Conservation (phyloP, 345 rosid genomes). For the Eucalyptus regnans region DNA sequence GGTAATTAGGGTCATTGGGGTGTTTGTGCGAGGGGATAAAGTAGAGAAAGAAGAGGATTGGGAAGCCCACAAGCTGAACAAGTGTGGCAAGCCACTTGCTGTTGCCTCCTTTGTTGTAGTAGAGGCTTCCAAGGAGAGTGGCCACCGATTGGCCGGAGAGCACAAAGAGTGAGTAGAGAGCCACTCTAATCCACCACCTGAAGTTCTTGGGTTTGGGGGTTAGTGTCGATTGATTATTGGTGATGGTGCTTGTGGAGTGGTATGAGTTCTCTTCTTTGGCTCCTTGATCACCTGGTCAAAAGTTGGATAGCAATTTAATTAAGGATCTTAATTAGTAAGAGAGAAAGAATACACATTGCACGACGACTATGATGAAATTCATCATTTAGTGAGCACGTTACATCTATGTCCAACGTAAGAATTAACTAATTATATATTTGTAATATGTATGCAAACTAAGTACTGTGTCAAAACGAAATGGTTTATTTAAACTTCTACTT, state of each 20-base stretch:
- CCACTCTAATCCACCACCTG: not conserved
- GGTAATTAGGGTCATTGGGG: not conserved
- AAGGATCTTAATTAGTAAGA: not conserved
- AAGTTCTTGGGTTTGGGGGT: not conserved
- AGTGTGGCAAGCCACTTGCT: conserved; percentile 31
- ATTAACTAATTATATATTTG: not conserved
- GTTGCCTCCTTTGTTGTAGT: conserved; percentile 28
- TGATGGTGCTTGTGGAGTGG: not conserved
- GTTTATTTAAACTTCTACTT: not conserved
- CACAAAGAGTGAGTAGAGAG: not conserved
- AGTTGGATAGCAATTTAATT: not conserved
- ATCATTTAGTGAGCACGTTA: not conserved
- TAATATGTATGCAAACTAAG: not conserved
- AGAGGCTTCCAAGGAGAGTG: conserved; percentile 20
- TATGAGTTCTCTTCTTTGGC: not conserved
- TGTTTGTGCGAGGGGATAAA: not conserved
- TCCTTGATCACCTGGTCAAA: not conserved
- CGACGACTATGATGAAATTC: not conserved
- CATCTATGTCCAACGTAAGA: not conserved
- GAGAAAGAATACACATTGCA: not conserved
- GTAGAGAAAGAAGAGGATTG: conserved; percentile 22
- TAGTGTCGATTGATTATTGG: not conserved
- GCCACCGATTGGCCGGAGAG: conserved; percentile 23
- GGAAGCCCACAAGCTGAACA: conserved; percentile 23
- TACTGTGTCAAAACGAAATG: not conserved